Percentiles rank a stretch among this genome's conserved stretches.
phyloP scores from a whole-genome alignment of 1,284 basidiomycete species.

The Ceratorhiza oryzae-sativae region DNA sequence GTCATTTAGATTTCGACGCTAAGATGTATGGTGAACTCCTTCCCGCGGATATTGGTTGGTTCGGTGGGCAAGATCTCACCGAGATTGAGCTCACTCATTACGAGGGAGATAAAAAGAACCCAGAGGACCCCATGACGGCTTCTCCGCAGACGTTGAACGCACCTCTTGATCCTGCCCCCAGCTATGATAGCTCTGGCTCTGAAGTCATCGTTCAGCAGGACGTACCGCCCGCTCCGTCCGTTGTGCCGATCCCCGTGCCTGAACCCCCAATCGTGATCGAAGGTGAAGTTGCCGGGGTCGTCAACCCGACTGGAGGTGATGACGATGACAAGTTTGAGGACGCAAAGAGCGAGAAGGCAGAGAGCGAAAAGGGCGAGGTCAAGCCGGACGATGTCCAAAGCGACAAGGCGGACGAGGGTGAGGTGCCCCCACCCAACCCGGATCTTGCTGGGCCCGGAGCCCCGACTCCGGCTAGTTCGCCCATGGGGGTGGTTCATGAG shows the following conservation, averaged over 20 bases:
- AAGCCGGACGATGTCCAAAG: neutral
- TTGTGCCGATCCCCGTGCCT: neutral
- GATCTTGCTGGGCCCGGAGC: neutral
- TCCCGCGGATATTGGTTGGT: slow-evolving; percentile 1
- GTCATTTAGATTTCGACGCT: neutral
- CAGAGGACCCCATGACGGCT: neutral
- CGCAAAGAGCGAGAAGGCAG: neutral
- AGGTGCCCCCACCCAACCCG: slow-evolving; percentile 3
- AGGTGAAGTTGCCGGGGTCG: neutral
- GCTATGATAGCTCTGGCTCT: neutral
- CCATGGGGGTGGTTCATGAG: slow-evolving; percentile 10
- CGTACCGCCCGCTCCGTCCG: neutral
- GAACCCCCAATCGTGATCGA: neutral
- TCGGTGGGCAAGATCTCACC: slow-evolving; percentile 38
- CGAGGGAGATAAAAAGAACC: neutral
- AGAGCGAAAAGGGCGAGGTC: neutral
- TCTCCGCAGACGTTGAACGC: neutral
- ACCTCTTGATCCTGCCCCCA: neutral
- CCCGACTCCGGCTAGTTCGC: neutral
- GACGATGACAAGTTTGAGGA: slow-evolving; percentile 7
- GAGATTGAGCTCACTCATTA: slow-evolving; percentile 35
- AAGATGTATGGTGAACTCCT: slow-evolving; percentile 17
- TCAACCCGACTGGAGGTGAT: neutral
- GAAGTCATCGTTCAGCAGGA: neutral
- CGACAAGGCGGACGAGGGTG: neutral